Percentiles rank a stretch among this genome's conserved stretches.
Conservation (phyloP, 805 yeast genomes). For the Cyberlindnera amylophila region DNA sequence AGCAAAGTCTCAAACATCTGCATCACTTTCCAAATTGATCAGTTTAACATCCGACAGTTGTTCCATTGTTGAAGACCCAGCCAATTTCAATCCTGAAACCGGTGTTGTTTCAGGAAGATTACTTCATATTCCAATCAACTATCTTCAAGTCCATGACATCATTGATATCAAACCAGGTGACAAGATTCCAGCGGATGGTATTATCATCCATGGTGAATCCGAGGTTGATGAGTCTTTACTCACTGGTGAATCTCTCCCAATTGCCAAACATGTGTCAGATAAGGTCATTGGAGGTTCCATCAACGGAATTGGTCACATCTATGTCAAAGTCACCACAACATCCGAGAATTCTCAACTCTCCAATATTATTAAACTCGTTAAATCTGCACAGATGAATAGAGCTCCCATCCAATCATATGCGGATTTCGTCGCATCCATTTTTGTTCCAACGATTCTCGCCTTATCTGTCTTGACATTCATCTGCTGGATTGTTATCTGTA, state of each 20-base stretch:
- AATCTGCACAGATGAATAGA: conserved; percentile 80
- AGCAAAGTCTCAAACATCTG: conserved; percentile 92
- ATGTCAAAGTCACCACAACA: conserved; percentile 61
- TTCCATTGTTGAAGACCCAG: conserved; percentile 47
- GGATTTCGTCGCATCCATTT: conserved; percentile 77
- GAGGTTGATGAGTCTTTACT: conserved; percentile 86
- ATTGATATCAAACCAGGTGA: conserved; percentile 81
- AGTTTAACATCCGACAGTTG: conserved; percentile 80
- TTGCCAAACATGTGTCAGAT: conserved; percentile 57
- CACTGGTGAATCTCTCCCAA: conserved; percentile 88
- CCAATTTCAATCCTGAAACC: conserved; percentile 18
- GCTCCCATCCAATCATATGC: conserved; percentile 92
- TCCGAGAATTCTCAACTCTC: conserved; percentile 86
- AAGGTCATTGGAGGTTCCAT: conserved; percentile 85
- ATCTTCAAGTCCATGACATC: conserved; percentile 73
- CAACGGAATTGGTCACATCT: conserved; percentile 72
- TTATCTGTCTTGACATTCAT: conserved; percentile 65
- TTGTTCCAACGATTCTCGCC: conserved; percentile 71
- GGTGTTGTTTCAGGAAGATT: conserved; percentile 28
- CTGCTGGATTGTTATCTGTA: conserved; percentile 50
- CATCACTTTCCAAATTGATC: conserved; percentile 77
- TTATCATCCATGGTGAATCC: conserved; percentile 69
- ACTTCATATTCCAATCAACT: conserved; percentile 62
- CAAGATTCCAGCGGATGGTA: conserved; percentile 89
- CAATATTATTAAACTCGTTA: conserved; percentile 81